Base-by-base conservation (phyloP, 768 basidiomycete species). In the Russula virescens region DNA sequence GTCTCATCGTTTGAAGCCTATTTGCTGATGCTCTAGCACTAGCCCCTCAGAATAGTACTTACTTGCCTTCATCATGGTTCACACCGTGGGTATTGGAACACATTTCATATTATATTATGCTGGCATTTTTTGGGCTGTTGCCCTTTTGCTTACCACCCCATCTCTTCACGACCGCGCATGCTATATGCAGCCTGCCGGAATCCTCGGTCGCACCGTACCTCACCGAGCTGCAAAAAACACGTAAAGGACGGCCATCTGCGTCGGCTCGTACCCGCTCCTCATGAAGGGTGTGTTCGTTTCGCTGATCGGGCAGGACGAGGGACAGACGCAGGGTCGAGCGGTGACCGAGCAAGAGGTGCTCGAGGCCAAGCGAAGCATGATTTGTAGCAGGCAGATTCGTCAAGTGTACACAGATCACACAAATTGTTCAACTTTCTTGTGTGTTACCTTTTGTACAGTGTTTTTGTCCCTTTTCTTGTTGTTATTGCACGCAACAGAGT, bases 141-240 rank as follows among this genome's bases (percentile, higher is more conserved):
- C n/a, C n/a, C n/a, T n/a, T n/a, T n/a, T n/a, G n/a, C n/a, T n/a
- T n/a, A n/a, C n/a, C n/a, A n/a, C n/a, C n/a, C n/a, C 45, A 35
- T 58, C 43, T 3, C 66, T n/a, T 4, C 55, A 31, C 42, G 11
- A 34, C 5, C 10, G 34, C 10, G 10, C 10, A 10, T 35, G 34
- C 10, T 35, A 10, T 35, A 5, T 14, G 23, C 79, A 77, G 90
- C 72, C 67, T 84, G 45, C 81, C 90, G 0, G 94, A 98, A 77
- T 91, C 90, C 1, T 83, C 84, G 19, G 86, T 88, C 49, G 85
- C 95, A 18, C 94, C 95, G 0, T 97, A 87, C 74, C 79, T 97
- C 26, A 89, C 91, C 1, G 76, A 80, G 11, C 80, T 98, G 1
- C 88, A 91, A 70, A 79, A 81, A 45, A n/a, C 85, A 89, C 54